Evolutionary conservation across 306 rosid genomes (phyloP).

Genomic region (Hylodesmum podocarpum): DNA sequence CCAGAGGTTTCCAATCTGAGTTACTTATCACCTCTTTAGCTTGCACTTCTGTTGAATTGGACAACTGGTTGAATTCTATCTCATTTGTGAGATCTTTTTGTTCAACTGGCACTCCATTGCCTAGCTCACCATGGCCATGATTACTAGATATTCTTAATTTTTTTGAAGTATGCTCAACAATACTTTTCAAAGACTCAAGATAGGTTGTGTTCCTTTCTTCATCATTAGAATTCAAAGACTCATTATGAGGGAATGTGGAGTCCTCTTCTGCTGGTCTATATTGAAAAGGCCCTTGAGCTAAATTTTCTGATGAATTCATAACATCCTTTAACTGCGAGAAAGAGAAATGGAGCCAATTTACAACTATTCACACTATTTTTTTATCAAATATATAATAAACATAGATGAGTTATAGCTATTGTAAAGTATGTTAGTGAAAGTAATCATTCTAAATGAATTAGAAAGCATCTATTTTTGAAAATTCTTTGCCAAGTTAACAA

Average conservation of each 20-base stretch:
- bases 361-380: constrained; percentile 16
- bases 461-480: background rate
- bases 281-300: constrained; percentile 5
- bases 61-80: constrained; percentile 31
- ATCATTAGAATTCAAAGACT: constrained; percentile 25
- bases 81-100: constrained; percentile 28
- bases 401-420: background rate
- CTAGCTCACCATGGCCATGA: constrained; percentile 33
- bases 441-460: background rate
- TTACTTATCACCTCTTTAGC: constrained; percentile 29
- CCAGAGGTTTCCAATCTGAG: constrained; percentile 69
- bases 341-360: constrained; percentile 21
- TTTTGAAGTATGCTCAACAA: constrained; percentile 31
- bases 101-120: constrained; percentile 22
- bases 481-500: background rate
- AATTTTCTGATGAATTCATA: constrained; percentile 24
- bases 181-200: constrained; percentile 13
- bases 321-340: constrained; percentile 44
- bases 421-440: background rate
- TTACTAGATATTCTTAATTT: constrained; percentile 33
- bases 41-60: constrained; percentile 38
- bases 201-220: constrained; percentile 21
- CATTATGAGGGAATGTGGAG: constrained; percentile 36
- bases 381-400: constrained; percentile 19
- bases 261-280: constrained; percentile 27